phyloP scores from a whole-genome alignment of 495 filamentous ascomycete genomes.

The Glonium stellatum region DNA sequence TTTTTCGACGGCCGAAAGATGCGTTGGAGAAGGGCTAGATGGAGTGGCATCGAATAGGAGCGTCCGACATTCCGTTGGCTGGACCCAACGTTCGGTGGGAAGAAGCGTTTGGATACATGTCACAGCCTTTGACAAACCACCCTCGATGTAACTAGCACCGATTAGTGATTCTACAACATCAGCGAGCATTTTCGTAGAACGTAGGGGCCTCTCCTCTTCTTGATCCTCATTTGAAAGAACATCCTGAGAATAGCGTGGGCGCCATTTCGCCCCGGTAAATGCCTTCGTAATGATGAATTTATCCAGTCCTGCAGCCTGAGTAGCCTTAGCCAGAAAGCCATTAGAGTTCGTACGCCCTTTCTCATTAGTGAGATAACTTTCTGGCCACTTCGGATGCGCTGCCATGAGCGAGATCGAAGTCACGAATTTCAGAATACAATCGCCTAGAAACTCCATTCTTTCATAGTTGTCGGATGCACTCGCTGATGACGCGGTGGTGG shows the following conservation, averaged over 20 bases:
- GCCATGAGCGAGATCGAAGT: conserved; percentile 61
- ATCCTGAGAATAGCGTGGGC: conserved; percentile 54
- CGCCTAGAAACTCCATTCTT: conserved; percentile 81
- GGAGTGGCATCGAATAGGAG: conserved; percentile 7
- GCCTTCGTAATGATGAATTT: conserved; percentile 61
- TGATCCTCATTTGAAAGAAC: conserved; percentile 25
- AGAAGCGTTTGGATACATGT: conserved; percentile 56
- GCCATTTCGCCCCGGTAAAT: conserved; percentile 69
- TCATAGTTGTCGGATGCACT: conserved; percentile 66
- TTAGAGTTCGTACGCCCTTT: conserved; percentile 73
- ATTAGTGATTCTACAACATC: conserved; percentile 87
- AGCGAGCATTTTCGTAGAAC: conserved; percentile 72
- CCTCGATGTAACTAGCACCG: conserved; percentile 68
- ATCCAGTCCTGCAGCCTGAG: conserved; percentile 58
- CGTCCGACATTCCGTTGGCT: conserved; percentile 5
- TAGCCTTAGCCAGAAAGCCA: conserved; percentile 55
- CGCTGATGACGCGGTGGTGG: conserved; percentile 62
- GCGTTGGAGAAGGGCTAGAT: conserved; percentile 5
- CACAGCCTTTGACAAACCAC: conserved; percentile 58
- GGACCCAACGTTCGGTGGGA: conserved; percentile 41
- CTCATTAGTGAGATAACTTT: conserved; percentile 63
- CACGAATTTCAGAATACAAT: conserved; percentile 74
- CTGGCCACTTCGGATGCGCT: conserved; percentile 63
- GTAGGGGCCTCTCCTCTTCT: conserved; percentile 31
- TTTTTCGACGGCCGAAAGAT: conserved; percentile 44